Base-by-base conservation (phyloP, 2,329 filamentous ascomycete species). In the Coniochaeta sp. region DNA sequence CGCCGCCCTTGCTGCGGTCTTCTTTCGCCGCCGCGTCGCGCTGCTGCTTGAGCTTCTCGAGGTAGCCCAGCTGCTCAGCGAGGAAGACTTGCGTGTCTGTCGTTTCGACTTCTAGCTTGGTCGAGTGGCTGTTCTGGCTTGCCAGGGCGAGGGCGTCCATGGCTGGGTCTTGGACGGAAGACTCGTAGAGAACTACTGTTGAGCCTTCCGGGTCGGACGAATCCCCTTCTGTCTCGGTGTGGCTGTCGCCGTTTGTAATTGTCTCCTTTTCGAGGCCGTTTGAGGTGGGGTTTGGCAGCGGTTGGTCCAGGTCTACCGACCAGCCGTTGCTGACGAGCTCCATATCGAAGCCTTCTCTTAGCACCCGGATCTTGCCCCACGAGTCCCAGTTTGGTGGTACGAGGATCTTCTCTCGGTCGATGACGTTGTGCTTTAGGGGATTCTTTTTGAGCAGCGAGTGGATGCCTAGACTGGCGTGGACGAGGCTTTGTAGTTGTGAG, bases 361-460 rank as follows among this genome's bases (percentile, higher is more conserved):
- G 75, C 42, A 97, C 90, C 38, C 92, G 81, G 54, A 99, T 96
- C 71, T 97, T 99, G 54, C 91, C 91, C 89, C 91, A 96, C 0
- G 91, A 96, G 68, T 99, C 94, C 94, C 94, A 99, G 67, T 96
- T 96, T 14, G 91, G 87, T 1, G 92, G 92, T 1, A 99, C 88
- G 5, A 96, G 78, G 51, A 99, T 91, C 75, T 95, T 95, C 67
- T 96, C 91, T 54, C 92, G 81, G 70, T 94, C 94, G 58, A 95
- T 94, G 55, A 95, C 88, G 61, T 96, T 95, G 66, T 91, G 87
- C 70, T 90, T 94, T 22, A 95, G 77, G 22, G 86, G 82, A 62
- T 89, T 81, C 56, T 85, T 82, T 67, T 89, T 89, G 16, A 95
- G 74, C 18, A 94, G 78, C 20, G 89, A 95, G 55, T 89, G 89